Evolutionary conservation across 2,329 filamentous ascomycete species (phyloP), one percentile per base, ranked within the genome.

Genomic region (Chrysosphaeria jannelii): DNA sequence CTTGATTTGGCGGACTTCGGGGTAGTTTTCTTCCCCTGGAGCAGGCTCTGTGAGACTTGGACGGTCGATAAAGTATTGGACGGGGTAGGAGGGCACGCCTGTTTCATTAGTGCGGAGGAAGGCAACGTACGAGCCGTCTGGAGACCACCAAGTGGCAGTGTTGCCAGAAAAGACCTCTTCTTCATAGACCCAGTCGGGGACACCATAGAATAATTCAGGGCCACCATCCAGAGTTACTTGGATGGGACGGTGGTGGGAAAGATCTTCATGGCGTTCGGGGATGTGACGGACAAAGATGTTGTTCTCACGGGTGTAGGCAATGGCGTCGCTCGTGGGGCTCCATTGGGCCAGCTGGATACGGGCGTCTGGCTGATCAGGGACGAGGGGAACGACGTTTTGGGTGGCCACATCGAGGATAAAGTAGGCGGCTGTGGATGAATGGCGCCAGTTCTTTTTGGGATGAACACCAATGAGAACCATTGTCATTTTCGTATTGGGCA

Each of bases 121-220:
- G 12, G 85, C 76, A 28, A 97, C 47, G 39, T 72, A 89, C 35
- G 76, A 69, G 24, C 79, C 85, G 39, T 88, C 75, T 17, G 67
- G 57, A 16, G 76, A 81, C 79, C 79, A 97, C 85, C 88, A 97
- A 1, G 79, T 88, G 5, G 74, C 81, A 29, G 61, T 75, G 34
- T 74, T 71, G 2, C 60, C 68, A 9, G 50, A 43, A 30, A 93
- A 74, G 3, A 89, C 75, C 41, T 89, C 76, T 32, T 59, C 54
- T 39, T 89, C 76, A 38, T 88, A 89, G 0, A 93, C 85, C 85
- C 85, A 97, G 41, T 97, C 88, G 1, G 85, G 85, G 11, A 91
- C 63, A 10, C 85, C 85, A 36, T 97, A 91, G 44, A 97, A 97
- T 28, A 85, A 62, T 34, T 93, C 65, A 1, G 64, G 51, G 0